phyloP scores from a whole-genome alignment of 2,329 filamentous ascomycete species.

The Colletotrichum godetiae region DNA sequence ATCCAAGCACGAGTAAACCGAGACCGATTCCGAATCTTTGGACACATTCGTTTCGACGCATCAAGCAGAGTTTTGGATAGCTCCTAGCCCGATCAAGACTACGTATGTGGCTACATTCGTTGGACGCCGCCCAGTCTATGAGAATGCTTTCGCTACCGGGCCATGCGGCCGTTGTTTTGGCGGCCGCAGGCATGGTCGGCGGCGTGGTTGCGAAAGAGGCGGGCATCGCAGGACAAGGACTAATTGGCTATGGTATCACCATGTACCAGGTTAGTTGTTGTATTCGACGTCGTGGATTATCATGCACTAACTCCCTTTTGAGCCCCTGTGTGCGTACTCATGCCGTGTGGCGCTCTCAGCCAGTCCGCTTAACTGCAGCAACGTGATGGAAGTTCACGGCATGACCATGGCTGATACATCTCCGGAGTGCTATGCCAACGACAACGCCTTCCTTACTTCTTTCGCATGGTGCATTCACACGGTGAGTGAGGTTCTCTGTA shows the following conservation, averaged over 20 bases:
- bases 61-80: too few species aligned
- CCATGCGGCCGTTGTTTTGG: neutral
- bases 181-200: neutral
- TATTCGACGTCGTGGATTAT: too few species aligned
- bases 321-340: slow-evolving; percentile 45
- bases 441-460: slow-evolving; percentile 44
- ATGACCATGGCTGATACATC: slow-evolving; percentile 27
- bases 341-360: slow-evolving; percentile 45
- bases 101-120: too few species aligned
- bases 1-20: too few species aligned
- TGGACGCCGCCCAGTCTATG: too few species aligned
- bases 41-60: too few species aligned
- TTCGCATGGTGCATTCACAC: slow-evolving; percentile 49
- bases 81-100: too few species aligned
- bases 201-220: neutral
- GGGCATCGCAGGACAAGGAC: slow-evolving; percentile 37
- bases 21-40: neutral
- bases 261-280: slow-evolving; percentile 45
- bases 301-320: neutral
- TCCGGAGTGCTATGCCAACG: slow-evolving; percentile 43
- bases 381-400: neutral
- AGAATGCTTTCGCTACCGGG: neutral
- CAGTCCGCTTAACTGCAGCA: slow-evolving; percentile 42
- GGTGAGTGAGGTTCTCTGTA: slow-evolving; percentile 38
- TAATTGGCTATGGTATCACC: slow-evolving; percentile 49